These are phyloP conservation scores for Phytophthora pluvialis DNA, from an alignment of 352 stramenopile genomes.

Conservation along the genomic window DNA sequence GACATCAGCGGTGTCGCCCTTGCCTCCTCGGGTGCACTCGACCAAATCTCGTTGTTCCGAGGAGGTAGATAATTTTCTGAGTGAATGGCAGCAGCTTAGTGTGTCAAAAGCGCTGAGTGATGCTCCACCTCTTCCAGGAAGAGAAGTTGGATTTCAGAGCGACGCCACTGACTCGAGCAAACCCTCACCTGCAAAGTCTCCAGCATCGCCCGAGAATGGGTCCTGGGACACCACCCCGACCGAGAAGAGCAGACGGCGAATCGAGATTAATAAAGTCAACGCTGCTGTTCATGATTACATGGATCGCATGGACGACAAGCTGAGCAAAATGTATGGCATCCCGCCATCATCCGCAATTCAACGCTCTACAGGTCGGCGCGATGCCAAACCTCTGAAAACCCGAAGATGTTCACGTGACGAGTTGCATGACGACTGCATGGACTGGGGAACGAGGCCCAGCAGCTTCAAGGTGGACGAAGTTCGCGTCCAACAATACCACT, in stretches of 20 bases:
- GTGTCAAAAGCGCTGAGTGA: slow-evolving; percentile 42
- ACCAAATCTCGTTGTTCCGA: slow-evolving; percentile 14
- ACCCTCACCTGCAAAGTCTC: background rate
- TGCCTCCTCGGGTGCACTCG: background rate
- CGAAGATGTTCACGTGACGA: background rate
- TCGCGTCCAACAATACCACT: slow-evolving; percentile 21
- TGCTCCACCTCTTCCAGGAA: background rate
- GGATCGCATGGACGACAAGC: slow-evolving; percentile 82
- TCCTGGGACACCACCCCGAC: slow-evolving; percentile 1
- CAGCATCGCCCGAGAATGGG: slow-evolving; percentile 8
- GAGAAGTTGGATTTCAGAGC: slow-evolving; percentile 10
- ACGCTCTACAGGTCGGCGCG: slow-evolving; percentile 3
- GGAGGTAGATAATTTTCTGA: slow-evolving; percentile 31
- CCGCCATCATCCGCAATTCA: slow-evolving; percentile 48
- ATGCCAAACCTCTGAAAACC: background rate
- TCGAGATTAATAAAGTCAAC: slow-evolving; percentile 79
- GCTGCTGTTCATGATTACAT: slow-evolving; percentile 80
- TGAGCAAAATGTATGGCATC: slow-evolving; percentile 83
- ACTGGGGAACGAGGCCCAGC: slow-evolving; percentile 4
- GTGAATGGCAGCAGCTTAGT: slow-evolving; percentile 47
- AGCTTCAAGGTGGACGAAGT: slow-evolving; percentile 26
- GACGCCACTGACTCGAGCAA: slow-evolving; percentile 1
- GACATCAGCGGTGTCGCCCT: slow-evolving; percentile 15
- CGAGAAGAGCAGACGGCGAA: slow-evolving; percentile 36
- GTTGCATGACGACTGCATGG: background rate